phyloP scores from a whole-genome alignment of 805 yeast genomes.

The Ogataea trehalophila region DNA sequence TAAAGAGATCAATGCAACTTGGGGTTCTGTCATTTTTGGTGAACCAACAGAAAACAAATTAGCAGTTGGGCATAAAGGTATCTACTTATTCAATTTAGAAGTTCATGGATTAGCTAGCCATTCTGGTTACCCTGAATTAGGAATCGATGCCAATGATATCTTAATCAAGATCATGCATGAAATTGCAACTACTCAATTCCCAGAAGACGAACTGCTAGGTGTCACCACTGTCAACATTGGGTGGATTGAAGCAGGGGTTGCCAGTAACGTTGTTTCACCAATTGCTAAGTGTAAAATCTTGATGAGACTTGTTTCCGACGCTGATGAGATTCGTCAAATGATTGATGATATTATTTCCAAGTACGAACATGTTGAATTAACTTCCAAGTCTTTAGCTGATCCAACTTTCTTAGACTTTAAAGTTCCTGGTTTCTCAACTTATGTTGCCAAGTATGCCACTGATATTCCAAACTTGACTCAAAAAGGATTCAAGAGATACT shows the following conservation, averaged over 20 bases:
- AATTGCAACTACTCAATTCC: constrained; percentile 40
- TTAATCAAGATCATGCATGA: constrained; percentile 46
- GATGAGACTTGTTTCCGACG: constrained; percentile 50
- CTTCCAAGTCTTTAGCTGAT: constrained; percentile 18
- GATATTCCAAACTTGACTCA: constrained; percentile 43
- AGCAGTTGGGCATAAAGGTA: constrained; percentile 69
- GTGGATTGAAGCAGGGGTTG: constrained; percentile 53
- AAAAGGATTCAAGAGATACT: constrained; percentile 38
- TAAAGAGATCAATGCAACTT: constrained; percentile 35
- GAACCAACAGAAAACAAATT: constrained; percentile 70
- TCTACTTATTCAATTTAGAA: constrained; percentile 35
- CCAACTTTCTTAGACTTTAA: constrained; percentile 51
- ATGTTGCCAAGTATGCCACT: constrained; percentile 30
- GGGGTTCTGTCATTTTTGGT: constrained; percentile 65
- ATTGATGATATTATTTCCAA: constrained; percentile 31
- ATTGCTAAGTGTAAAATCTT: constrained; percentile 44
- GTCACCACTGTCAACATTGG: constrained; percentile 62
- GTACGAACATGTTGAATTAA: constrained; percentile 17
- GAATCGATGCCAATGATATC: constrained; percentile 56
- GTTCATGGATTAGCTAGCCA: constrained; percentile 60
- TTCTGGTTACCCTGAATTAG: constrained; percentile 67
- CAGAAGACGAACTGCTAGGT: constrained; percentile 51
- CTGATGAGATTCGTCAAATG: constrained; percentile 32
- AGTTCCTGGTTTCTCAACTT: constrained; percentile 59
- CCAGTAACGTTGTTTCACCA: constrained; percentile 63